A percentile compares a stretch with the other conserved stretches of the same genome.
Conservation (phyloP, 2,329 filamentous ascomycete species). For the Diaporthe velutina region DNA sequence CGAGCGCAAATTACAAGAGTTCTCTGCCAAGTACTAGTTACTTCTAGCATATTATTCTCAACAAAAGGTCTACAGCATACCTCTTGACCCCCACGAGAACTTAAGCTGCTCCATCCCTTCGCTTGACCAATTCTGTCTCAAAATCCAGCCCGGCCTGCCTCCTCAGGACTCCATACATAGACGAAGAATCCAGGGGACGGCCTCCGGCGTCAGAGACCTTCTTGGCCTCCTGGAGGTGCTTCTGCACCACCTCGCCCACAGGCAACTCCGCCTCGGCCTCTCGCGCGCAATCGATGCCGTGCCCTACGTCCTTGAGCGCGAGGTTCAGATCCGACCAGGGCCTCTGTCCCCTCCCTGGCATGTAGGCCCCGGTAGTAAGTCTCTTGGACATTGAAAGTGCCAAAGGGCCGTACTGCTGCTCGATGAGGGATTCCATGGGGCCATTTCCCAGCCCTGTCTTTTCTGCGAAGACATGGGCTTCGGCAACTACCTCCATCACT, state of each 20-base stretch:
- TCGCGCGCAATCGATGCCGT: constrained; percentile 59
- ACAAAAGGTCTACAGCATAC: not conserved
- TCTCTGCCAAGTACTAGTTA: no score
- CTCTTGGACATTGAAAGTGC: constrained; percentile 53
- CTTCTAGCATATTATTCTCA: no score
- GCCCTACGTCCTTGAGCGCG: constrained; percentile 65
- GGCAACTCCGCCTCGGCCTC: constrained; percentile 53
- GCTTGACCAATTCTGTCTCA: constrained; percentile 53
- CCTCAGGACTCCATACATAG: constrained; percentile 63
- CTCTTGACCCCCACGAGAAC: no score
- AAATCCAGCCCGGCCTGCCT: constrained; percentile 58
- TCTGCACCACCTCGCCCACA: constrained; percentile 57
- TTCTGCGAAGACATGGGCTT: constrained; percentile 63
- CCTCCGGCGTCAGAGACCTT: constrained; percentile 53
- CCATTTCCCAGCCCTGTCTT: constrained; percentile 56
- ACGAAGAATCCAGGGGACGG: constrained; percentile 60
- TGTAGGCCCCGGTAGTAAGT: constrained; percentile 54
- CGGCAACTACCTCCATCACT: constrained; percentile 64
- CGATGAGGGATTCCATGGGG: constrained; percentile 58
- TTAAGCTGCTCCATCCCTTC: constrained; percentile 43
- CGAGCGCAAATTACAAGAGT: no score
- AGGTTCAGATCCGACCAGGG: constrained; percentile 63
- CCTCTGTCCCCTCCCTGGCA: constrained; percentile 49
- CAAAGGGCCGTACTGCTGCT: constrained; percentile 54
- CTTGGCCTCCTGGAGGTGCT: constrained; percentile 58